Conservation (phyloP, 352 stramenopile genomes). For the Globisporangium sylvaticum region DNA sequence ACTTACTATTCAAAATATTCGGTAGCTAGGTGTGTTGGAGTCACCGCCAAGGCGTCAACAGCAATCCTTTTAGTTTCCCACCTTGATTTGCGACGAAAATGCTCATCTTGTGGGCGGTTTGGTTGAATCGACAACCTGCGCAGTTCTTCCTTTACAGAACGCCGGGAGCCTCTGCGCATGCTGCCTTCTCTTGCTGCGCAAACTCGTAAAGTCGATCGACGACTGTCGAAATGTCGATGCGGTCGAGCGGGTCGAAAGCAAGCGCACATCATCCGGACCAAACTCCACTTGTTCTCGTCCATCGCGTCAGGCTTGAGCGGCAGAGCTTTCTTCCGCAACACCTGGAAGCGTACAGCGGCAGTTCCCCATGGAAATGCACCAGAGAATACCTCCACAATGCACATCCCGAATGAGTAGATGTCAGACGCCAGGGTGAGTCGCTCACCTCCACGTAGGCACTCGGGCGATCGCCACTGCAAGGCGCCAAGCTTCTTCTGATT, state of each 20-base stretch:
- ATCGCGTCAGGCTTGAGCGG: neutral
- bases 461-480: neutral
- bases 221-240: constrained; percentile 1
- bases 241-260: neutral
- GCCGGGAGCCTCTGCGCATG: neutral
- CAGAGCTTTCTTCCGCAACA: neutral
- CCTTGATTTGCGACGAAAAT: no score
- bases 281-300: constrained; percentile 4
- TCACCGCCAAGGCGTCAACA: no score
- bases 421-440: constrained; percentile 11
- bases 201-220: constrained; percentile 1
- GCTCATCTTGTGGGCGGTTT: no score
- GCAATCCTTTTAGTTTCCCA: no score
- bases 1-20: no score
- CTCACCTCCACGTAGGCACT: neutral
- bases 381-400: constrained; percentile 12
- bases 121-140: no score
- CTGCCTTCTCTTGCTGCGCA: neutral
- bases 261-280: constrained; percentile 9
- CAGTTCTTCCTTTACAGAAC: neutral
- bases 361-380: constrained; percentile 4
- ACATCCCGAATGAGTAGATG: constrained; percentile 21
- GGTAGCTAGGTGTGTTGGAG: no score
- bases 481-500: neutral
- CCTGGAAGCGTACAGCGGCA: neutral